phyloP scores from a whole-genome alignment of 441 rosid species.

The Aquilaria agallochum region DNA sequence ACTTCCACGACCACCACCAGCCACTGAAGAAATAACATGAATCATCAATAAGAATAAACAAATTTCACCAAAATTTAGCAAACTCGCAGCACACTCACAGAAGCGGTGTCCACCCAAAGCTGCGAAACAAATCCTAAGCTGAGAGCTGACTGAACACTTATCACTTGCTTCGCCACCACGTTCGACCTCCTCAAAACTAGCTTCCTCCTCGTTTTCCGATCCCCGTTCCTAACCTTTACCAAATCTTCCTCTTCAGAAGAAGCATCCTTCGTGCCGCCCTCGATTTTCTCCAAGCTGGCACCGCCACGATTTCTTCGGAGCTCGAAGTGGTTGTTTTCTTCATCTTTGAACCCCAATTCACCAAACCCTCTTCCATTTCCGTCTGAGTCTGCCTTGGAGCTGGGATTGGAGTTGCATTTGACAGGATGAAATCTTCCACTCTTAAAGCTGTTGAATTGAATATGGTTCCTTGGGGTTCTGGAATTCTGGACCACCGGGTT shows the following conservation, averaged over 20 bases:
- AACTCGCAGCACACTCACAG: conserved; percentile 34
- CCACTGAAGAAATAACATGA: conserved; percentile 46
- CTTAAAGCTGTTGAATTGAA: conserved; percentile 1
- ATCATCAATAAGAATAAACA: neutral
- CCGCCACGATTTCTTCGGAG: conserved; percentile 16
- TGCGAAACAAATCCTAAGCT: conserved; percentile 79
- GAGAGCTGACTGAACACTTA: conserved; percentile 69
- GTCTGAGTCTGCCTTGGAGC: conserved; percentile 9
- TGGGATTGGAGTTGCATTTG: conserved; percentile 7
- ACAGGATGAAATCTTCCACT: conserved; percentile 12
- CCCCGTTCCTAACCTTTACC: conserved; percentile 18
- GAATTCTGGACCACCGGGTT: neutral
- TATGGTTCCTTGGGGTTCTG: conserved; percentile 1
- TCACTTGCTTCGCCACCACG: conserved; percentile 81
- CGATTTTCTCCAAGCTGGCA: conserved; percentile 18
- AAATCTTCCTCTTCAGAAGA: conserved; percentile 22
- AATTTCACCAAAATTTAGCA: neutral
- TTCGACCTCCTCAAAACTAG: conserved; percentile 56
- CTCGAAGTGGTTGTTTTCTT: conserved; percentile 16
- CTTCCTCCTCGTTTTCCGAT: conserved; percentile 28
- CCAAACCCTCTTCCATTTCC: conserved; percentile 13
- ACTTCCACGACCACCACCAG: conserved; percentile 64
- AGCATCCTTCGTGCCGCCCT: conserved; percentile 2
- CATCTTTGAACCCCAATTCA: conserved; percentile 35
- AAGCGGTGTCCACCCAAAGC: conserved; percentile 72